phyloP scores from a whole-genome alignment of 2,329 filamentous ascomycete genomes.

The Dactylellina sp. region DNA sequence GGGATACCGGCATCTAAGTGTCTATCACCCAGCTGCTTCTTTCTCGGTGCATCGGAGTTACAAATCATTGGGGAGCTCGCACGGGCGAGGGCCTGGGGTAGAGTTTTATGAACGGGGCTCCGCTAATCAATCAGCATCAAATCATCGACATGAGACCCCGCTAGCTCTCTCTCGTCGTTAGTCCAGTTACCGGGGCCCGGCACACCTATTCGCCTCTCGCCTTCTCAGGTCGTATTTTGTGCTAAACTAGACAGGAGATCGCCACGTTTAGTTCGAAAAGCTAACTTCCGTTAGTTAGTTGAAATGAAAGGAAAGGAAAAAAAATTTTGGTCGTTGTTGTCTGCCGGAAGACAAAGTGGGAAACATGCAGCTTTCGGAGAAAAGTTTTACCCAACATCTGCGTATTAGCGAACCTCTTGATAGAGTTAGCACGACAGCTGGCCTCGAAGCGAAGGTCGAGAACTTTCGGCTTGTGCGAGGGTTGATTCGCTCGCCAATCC shows the following conservation, averaged over 20 bases:
- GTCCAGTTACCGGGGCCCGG: constrained; percentile 37
- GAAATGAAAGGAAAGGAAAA: no score
- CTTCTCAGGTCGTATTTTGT: constrained; percentile 32
- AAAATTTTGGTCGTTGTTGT: constrained; percentile 19
- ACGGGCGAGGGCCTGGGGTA: constrained; percentile 47
- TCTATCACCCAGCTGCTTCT: constrained; percentile 11
- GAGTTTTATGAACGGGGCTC: constrained; percentile 38
- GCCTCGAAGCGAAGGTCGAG: constrained; percentile 16
- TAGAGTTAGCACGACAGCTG: neutral
- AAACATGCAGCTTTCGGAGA: constrained; percentile 32
- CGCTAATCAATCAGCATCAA: constrained; percentile 40
- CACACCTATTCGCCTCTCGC: constrained; percentile 9
- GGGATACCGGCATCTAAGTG: constrained; percentile 36
- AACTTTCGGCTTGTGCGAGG: constrained; percentile 18
- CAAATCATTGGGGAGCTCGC: constrained; percentile 34
- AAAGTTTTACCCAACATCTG: constrained; percentile 24
- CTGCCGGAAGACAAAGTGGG: constrained; percentile 34
- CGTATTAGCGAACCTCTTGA: no score
- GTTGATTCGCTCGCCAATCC: constrained; percentile 54
- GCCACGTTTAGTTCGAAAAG: constrained; percentile 4
- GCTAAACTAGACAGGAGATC: constrained; percentile 21
- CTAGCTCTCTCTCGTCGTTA: constrained; percentile 19
- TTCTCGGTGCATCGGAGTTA: constrained; percentile 5
- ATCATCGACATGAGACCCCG: constrained; percentile 12
- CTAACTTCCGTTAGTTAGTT: no score